Evolutionary conservation across 2,329 filamentous ascomycete genomes (phyloP).

Genomic region (Fusarium torulosum): DNA sequence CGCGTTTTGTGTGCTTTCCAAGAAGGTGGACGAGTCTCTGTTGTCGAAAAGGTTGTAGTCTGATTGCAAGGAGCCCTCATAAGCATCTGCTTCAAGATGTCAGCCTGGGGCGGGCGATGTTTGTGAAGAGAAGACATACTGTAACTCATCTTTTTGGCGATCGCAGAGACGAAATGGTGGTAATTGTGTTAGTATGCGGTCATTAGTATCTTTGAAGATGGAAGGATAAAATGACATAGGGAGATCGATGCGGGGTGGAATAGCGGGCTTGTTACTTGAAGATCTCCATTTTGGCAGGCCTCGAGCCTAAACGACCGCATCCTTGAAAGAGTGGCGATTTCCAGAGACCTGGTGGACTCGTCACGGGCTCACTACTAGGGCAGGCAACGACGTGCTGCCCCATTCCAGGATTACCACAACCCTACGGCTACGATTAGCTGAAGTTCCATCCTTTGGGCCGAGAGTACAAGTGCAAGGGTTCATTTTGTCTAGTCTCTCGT

Average conservation of each 20-base stretch:
- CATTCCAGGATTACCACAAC: neutral
- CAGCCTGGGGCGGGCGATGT: neutral
- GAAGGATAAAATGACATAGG: neutral
- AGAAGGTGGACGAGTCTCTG: too few relatives aligned
- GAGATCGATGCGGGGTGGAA: neutral
- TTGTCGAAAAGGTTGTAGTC: neutral
- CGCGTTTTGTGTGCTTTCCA: too few relatives aligned
- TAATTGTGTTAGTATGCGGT: neutral
- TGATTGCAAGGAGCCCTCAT: neutral
- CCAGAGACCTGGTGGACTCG: neutral
- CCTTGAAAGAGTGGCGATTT: neutral
- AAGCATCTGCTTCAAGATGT: neutral
- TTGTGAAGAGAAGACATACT: neutral
- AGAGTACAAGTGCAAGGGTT: neutral
- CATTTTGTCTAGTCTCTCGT: too few relatives aligned
- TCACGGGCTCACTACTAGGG: neutral
- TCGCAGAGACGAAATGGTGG: neutral
- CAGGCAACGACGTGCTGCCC: neutral
- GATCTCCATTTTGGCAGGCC: neutral
- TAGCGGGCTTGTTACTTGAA: neutral
- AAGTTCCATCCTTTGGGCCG: neutral
- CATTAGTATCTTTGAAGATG: neutral
- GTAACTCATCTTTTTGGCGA: neutral
- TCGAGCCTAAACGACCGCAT: neutral
- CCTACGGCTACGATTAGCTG: neutral